Evolutionary conservation across 192 early-diverging fungal species (phyloP).

Genomic region (Thoreauomyces humboldtii): DNA sequence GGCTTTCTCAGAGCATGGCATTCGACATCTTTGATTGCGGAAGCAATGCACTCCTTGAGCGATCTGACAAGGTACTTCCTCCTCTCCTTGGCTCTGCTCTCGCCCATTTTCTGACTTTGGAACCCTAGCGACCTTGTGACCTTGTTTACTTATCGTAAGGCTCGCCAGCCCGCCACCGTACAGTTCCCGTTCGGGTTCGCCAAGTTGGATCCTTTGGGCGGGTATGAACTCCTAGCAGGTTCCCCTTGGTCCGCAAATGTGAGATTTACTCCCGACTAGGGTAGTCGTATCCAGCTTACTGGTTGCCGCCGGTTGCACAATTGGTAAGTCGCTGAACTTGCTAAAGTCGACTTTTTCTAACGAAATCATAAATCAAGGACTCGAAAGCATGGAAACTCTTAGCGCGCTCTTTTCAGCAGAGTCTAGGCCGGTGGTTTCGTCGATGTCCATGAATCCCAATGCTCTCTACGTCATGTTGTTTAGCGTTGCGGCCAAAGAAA

Average conservation of each 20-base stretch:
- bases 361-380: not conserved
- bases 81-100: not conserved
- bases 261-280: not conserved
- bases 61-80: slow-evolving; percentile 50
- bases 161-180: slow-evolving; percentile 58
- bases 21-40: slow-evolving; percentile 75
- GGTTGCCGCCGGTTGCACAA: slow-evolving; percentile 62
- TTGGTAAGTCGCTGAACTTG: slow-evolving; percentile 54
- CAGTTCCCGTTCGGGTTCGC: slow-evolving; percentile 62
- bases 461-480: slow-evolving; percentile 71
- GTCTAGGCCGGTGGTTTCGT: not conserved
- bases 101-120: slow-evolving; percentile 5
- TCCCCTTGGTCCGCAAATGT: slow-evolving; percentile 43
- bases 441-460: too few relatives aligned
- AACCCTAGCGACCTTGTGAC: slow-evolving; percentile 71
- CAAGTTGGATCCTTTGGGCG: slow-evolving; percentile 43
- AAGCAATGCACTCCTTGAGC: slow-evolving; percentile 72
- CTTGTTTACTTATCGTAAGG: slow-evolving; percentile 71
- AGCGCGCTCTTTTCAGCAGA: not conserved
- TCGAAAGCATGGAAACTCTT: slow-evolving; percentile 13
- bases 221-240: slow-evolving; percentile 1
- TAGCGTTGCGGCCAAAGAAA: slow-evolving; percentile 74
- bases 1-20: slow-evolving; percentile 37
- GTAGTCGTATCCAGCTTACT: slow-evolving; percentile 62
- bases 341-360: not conserved